Evolutionary conservation across 345 rosid species (phyloP).

Genomic region (Jatropha curcas): DNA sequence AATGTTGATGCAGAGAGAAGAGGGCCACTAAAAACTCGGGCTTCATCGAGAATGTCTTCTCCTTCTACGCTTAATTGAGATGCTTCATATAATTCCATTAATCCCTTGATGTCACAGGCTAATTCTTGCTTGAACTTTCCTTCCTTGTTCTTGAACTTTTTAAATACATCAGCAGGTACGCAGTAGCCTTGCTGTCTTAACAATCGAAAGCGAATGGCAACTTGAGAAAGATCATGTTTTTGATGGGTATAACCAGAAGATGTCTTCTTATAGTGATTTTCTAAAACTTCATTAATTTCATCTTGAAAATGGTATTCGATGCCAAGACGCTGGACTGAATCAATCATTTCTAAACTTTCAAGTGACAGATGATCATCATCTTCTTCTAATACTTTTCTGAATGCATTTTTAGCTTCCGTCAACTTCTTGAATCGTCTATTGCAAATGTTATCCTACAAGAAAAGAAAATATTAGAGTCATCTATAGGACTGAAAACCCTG

Average conservation of each 20-base stretch:
- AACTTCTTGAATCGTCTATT: background rate
- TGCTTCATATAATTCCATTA: background rate
- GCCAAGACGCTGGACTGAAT: slow-evolving; percentile 6
- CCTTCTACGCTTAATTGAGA: slow-evolving; percentile 28
- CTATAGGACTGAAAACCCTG: no score
- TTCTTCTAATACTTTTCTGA: background rate
- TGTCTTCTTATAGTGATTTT: background rate
- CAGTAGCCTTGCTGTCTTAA: slow-evolving; percentile 6
- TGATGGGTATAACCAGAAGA: background rate
- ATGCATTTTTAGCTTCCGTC: background rate
- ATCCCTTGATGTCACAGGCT: background rate
- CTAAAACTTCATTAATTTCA: background rate
- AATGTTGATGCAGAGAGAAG: slow-evolving; percentile 13
- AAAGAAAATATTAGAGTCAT: background rate
- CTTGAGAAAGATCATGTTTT: slow-evolving; percentile 23
- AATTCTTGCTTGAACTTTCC: background rate
- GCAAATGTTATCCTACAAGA: background rate
- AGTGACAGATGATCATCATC: background rate
- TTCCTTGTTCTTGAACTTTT: background rate
- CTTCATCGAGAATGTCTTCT: slow-evolving; percentile 42
- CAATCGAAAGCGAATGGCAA: slow-evolving; percentile 13
- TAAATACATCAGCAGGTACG: background rate
- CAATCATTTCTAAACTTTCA: background rate
- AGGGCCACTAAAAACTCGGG: slow-evolving; percentile 19
- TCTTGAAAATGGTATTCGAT: slow-evolving; percentile 6